Percentiles rank a stretch among this genome's conserved stretches.
Evolutionary conservation across 1,139 yeast genomes (phyloP).

Genomic region (Suzukiozyma palmioleophila): DNA sequence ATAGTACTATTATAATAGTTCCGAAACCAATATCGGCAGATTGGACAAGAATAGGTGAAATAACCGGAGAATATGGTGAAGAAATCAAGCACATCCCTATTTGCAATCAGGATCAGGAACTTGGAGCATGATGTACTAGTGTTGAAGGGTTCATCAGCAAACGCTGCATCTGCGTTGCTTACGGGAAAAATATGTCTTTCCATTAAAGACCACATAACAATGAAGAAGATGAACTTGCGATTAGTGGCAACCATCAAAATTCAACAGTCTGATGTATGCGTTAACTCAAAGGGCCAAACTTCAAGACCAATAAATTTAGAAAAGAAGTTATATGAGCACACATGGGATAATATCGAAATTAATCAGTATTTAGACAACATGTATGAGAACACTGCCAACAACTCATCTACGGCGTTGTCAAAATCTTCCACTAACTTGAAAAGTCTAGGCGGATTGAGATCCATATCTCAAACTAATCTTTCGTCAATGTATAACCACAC

Average conservation of each 20-base stretch:
- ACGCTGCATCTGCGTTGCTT: conserved; percentile 72
- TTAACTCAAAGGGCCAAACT: conserved; percentile 42
- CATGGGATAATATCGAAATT: conserved; percentile 68
- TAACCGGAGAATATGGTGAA: conserved; percentile 10
- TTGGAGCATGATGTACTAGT: conserved; percentile 77
- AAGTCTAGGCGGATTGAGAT: conserved; percentile 24
- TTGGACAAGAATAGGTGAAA: too few species aligned
- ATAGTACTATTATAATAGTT: too few species aligned
- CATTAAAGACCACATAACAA: conserved; percentile 67
- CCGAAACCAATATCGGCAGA: too few species aligned
- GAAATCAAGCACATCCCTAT: conserved; percentile 36
- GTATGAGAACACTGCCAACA: conserved; percentile 20
- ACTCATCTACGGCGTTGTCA: conserved; percentile 15
- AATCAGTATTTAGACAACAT: conserved; percentile 25
- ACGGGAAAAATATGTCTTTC: conserved; percentile 77
- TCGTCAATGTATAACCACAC: conserved; percentile 8
- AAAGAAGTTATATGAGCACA: conserved; percentile 65
- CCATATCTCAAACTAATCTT: conserved; percentile 25
- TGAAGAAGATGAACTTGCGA: conserved; percentile 59
- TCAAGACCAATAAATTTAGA: conserved; percentile 56
- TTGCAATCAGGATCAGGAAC: conserved; percentile 61
- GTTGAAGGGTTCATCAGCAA: conserved; percentile 70
- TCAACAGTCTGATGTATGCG: conserved; percentile 49
- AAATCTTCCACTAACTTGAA: conserved; percentile 34
- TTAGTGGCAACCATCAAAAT: conserved; percentile 62